Percentiles rank a stretch among this genome's conserved stretches.
Conservation (phyloP, 129 eudicot genomes). For the Rutidosis leptorrhynchoides region DNA sequence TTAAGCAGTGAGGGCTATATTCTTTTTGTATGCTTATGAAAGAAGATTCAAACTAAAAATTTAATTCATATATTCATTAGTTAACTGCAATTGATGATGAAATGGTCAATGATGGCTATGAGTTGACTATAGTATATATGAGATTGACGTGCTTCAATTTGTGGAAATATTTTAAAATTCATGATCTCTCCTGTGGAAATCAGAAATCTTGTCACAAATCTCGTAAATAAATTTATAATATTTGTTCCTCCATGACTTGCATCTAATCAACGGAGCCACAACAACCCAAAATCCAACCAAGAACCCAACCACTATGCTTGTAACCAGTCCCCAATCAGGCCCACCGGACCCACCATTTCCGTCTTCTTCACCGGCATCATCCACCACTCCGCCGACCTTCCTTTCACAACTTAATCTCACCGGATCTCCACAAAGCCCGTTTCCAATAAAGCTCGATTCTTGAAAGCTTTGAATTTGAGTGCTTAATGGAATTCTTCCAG, state of each 20-base stretch:
- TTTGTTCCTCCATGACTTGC: slow-evolving; percentile 31
- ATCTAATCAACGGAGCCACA: slow-evolving; percentile 22
- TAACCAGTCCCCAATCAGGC: slow-evolving; percentile 25
- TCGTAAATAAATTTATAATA: slow-evolving; percentile 17
- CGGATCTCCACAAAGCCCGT: slow-evolving; percentile 35
- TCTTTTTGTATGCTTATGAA: too few relatives aligned
- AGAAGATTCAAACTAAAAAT: too few relatives aligned
- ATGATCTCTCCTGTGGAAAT: background rate
- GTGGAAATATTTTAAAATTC: background rate
- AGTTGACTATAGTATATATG: too few relatives aligned
- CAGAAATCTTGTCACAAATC: slow-evolving; percentile 19
- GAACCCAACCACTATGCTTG: slow-evolving; percentile 16
- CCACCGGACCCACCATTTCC: background rate
- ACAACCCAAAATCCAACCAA: slow-evolving; percentile 34
- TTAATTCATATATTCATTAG: too few relatives aligned
- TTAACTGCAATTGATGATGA: too few relatives aligned
- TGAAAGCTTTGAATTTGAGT: slow-evolving; percentile 35
- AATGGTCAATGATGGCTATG: too few relatives aligned
- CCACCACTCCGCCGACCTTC: background rate
- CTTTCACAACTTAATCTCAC: background rate
- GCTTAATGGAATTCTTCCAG: slow-evolving; percentile 36
- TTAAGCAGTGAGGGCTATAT: too few relatives aligned
- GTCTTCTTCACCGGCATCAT: background rate
- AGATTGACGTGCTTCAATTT: too few relatives aligned
- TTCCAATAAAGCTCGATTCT: slow-evolving; percentile 27